Conservation (phyloP, 1,284 basidiomycete species). For the Coniferiporia sulphurascens region DNA sequence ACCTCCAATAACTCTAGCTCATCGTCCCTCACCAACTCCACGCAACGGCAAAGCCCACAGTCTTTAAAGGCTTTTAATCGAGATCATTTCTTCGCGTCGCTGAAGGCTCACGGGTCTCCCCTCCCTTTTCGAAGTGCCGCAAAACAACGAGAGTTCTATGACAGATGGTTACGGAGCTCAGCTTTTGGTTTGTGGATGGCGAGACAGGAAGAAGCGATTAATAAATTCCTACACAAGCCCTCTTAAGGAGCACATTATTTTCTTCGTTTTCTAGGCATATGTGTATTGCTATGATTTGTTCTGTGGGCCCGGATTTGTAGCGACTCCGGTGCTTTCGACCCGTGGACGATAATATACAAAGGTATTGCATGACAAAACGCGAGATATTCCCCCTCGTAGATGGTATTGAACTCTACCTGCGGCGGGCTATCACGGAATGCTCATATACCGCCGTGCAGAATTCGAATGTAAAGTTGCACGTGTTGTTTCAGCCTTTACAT, state of each 20-base stretch:
- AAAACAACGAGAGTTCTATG: conserved; percentile 68
- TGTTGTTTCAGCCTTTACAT: no score
- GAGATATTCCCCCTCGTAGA: no score
- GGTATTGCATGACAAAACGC: no score
- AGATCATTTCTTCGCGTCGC: conserved; percentile 73
- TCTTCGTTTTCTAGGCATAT: neutral
- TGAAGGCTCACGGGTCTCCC: conserved; percentile 75
- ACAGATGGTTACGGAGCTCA: conserved; percentile 65
- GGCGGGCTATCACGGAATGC: no score
- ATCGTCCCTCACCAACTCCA: neutral
- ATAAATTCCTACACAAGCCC: conserved; percentile 8
- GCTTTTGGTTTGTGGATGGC: conserved; percentile 76
- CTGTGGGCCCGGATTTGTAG: no score
- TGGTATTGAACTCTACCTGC: no score
- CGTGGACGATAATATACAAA: no score
- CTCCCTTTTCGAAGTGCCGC: conserved; percentile 68
- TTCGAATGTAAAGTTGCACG: no score
- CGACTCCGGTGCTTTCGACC: no score
- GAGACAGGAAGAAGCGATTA: conserved; percentile 52
- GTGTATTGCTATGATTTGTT: no score
- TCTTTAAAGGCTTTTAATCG: conserved; percentile 77
- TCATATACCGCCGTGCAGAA: no score
- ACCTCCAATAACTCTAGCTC: conserved; percentile 6
- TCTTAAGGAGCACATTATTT: neutral
- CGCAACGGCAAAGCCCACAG: conserved; percentile 18